Evolutionary conservation across 1,139 yeast genomes (phyloP).

Genomic region (Sugiyamaella pinicola): DNA sequence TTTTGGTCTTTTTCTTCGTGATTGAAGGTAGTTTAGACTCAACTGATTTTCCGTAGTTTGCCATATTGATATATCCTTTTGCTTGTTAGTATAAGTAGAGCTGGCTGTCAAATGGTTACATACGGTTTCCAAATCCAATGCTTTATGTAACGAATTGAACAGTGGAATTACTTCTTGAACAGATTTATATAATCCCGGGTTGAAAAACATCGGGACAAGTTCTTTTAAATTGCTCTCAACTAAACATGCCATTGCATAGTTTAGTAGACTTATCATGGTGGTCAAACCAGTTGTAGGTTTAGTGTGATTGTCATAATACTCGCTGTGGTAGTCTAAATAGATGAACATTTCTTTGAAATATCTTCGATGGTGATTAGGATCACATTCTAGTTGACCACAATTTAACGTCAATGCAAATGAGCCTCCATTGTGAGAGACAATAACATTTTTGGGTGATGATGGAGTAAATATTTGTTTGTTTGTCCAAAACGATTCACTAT

Average conservation of each 20-base stretch:
- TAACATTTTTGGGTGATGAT: constrained; percentile 1
- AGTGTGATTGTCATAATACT: not conserved
- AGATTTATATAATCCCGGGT: constrained; percentile 5
- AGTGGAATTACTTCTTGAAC: constrained; percentile 7
- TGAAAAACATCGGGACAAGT: constrained; percentile 23
- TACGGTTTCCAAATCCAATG: constrained; percentile 1
- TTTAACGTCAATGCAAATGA: constrained; percentile 5
- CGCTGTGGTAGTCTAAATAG: constrained; percentile 4
- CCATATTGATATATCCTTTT: constrained; percentile 13
- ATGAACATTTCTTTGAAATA: constrained; percentile 10
- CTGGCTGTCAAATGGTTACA: not conserved
- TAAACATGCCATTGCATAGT: constrained; percentile 21
- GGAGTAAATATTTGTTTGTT: constrained; percentile 1
- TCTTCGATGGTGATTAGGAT: constrained; percentile 11
- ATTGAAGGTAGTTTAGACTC: not conserved
- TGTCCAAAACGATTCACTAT: constrained; percentile 4
- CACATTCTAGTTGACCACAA: constrained; percentile 12
- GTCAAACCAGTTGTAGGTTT: not conserved
- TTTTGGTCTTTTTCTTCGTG: not conserved
- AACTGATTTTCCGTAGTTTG: not conserved
- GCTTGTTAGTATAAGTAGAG: not conserved
- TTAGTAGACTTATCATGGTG: constrained; percentile 20
- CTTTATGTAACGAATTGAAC: not conserved
- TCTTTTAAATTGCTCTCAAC: constrained; percentile 17
- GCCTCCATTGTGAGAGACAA: constrained; percentile 1